phyloP scores from a whole-genome alignment of 352 stramenopile genomes.

The Phytopythium chamaehyphon region DNA sequence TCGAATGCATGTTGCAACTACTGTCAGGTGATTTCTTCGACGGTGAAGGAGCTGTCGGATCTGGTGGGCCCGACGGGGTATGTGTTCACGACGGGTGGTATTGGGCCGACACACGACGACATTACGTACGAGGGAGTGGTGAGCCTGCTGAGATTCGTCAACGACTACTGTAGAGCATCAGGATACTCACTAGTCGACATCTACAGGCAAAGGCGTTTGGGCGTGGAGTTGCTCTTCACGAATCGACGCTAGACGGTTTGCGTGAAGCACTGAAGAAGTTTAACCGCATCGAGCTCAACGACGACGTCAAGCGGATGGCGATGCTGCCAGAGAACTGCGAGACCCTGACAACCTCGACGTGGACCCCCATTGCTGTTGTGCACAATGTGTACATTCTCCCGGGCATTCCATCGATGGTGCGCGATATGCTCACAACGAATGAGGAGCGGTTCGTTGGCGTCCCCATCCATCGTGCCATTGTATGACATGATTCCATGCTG shows the following conservation, averaged over 20 bases:
- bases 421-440: slow-evolving; percentile 78
- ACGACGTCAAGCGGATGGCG: slow-evolving; percentile 72
- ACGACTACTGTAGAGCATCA: too few relatives aligned
- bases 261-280: slow-evolving; percentile 34
- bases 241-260: slow-evolving; percentile 60
- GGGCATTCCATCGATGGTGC: slow-evolving; percentile 76
- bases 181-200: slow-evolving; percentile 5
- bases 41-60: slow-evolving; percentile 68
- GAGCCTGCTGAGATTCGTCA: slow-evolving; percentile 1
- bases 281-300: slow-evolving; percentile 40
- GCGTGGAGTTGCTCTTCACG: slow-evolving; percentile 56
- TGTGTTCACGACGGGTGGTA: slow-evolving; percentile 83
- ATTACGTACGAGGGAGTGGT: slow-evolving; percentile 87
- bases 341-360: slow-evolving; percentile 45
- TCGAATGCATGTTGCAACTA: not conserved
- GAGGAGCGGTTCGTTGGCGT: slow-evolving; percentile 76
- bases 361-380: slow-evolving; percentile 73
- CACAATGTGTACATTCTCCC: slow-evolving; percentile 85
- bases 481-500: slow-evolving; percentile 22
- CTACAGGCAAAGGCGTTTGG: slow-evolving; percentile 71
- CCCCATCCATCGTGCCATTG: slow-evolving; percentile 69
- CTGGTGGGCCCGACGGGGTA: slow-evolving; percentile 72
- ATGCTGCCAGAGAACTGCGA: slow-evolving; percentile 58
- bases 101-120: slow-evolving; percentile 83
- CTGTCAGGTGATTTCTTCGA: slow-evolving; percentile 59